phyloP scores from a whole-genome alignment of 2,329 filamentous ascomycete genomes.

The Fusarium mexicanum region DNA sequence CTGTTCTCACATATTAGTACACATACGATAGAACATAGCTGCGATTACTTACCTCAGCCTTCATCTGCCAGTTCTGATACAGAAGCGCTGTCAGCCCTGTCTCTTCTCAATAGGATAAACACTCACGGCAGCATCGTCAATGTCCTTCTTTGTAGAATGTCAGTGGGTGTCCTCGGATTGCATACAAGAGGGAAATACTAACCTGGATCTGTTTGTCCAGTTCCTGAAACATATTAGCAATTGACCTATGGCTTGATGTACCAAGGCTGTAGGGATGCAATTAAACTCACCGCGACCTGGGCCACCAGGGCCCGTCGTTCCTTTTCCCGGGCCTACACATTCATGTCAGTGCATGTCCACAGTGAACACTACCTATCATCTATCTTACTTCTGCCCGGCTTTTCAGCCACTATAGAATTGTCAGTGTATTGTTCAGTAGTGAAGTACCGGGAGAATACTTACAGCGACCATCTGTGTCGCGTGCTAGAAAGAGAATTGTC shows the following conservation, averaged over 20 bases:
- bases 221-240: rapidly evolving
- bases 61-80: rapidly evolving
- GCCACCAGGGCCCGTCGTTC: rapidly evolving
- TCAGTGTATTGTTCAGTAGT: too few species aligned
- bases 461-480: rapidly evolving
- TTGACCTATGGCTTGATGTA: background rate
- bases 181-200: background rate
- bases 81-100: background rate
- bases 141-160: background rate
- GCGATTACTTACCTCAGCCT: rapidly evolving
- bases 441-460: too few species aligned
- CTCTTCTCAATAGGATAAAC: too few species aligned
- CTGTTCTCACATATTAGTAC: background rate
- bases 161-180: background rate
- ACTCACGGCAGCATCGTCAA: background rate
- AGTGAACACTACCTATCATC: background rate
- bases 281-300: rapidly evolving
- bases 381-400: too few species aligned
- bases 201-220: rapidly evolving
- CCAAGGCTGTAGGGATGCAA: background rate
- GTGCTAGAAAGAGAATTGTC: too few species aligned
- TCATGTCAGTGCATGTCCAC: too few species aligned
- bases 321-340: rapidly evolving
- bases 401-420: too few species aligned
- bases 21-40: background rate